Evolutionary conservation across 2,329 filamentous ascomycete species (phyloP).

Genomic region (Beauveria medogensis): DNA sequence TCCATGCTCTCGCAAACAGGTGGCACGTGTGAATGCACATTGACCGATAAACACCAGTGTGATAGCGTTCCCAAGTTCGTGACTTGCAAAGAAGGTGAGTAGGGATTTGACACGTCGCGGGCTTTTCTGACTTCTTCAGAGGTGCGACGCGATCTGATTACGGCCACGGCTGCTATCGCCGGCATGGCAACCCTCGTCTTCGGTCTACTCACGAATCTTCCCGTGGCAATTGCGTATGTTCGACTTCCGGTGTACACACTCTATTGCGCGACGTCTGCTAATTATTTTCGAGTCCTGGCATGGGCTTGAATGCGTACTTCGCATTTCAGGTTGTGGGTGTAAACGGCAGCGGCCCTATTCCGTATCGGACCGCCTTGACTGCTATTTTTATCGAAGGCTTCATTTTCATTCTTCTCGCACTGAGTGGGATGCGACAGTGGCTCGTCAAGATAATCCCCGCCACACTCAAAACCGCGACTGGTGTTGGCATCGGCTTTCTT

Average conservation of each 20-base stretch:
- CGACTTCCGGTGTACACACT: not conserved
- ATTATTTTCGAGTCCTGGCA: constrained; percentile 45
- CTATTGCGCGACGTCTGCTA: not conserved
- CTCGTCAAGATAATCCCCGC: constrained; percentile 57
- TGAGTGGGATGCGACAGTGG: constrained; percentile 67
- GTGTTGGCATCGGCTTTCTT: constrained; percentile 58
- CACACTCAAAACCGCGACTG: constrained; percentile 57
- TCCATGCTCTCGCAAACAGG: constrained; percentile 68
- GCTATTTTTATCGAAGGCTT: constrained; percentile 58
- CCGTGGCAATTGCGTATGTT: constrained; percentile 63
- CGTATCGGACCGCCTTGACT: constrained; percentile 53
- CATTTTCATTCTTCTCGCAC: constrained; percentile 54
- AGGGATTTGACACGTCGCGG: not conserved
- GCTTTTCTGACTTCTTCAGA: constrained; percentile 26
- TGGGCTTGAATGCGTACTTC: constrained; percentile 62
- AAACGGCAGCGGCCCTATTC: constrained; percentile 47
- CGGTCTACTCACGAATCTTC: constrained; percentile 74
- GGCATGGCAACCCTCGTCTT: constrained; percentile 70
- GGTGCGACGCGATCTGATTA: constrained; percentile 70
- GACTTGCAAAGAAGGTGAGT: constrained; percentile 39
- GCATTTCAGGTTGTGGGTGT: constrained; percentile 58
- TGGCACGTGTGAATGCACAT: constrained; percentile 63
- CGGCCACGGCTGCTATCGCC: constrained; percentile 72
- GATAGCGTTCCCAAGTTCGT: constrained; percentile 36
- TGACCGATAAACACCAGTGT: constrained; percentile 37